These are phyloP conservation scores for Ajuga reptans DNA, from an alignment of 305 asterid genomes.

Conservation along the genomic window DNA sequence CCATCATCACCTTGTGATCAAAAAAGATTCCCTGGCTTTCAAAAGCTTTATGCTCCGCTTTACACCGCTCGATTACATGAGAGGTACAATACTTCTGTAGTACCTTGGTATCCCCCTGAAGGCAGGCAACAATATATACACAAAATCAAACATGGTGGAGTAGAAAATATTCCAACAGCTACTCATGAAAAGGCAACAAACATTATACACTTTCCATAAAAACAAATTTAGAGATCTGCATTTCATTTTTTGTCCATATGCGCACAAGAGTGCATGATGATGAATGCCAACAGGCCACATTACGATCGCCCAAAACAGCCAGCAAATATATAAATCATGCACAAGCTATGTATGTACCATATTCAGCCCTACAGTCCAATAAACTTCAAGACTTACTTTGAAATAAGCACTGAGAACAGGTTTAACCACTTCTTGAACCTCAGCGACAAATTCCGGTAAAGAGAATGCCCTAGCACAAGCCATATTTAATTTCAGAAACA, in stretches of 20 bases:
- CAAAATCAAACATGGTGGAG: background rate
- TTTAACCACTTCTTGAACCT: conserved; percentile 81
- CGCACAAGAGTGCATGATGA: background rate
- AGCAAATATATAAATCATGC: background rate
- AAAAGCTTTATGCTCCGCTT: conserved; percentile 77
- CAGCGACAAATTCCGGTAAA: conserved; percentile 89
- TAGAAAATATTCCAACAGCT: background rate
- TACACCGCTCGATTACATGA: conserved; percentile 74
- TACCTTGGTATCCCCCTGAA: conserved; percentile 62
- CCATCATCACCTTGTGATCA: conserved; percentile 65
- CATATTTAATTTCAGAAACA: conserved; percentile 12
- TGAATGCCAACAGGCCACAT: background rate
- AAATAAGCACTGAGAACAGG: conserved; percentile 84
- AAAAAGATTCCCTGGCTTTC: conserved; percentile 62
- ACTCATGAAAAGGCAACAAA: background rate
- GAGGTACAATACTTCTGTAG: conserved; percentile 67
- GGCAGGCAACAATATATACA: conserved; percentile 15
- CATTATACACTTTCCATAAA: background rate
- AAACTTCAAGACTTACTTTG: conserved; percentile 48
- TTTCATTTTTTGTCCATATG: background rate
- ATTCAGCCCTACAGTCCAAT: background rate
- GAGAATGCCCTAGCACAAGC: conserved; percentile 61
- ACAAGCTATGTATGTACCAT: background rate
- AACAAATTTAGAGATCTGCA: background rate
- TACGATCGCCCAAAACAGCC: background rate